A percentile compares a stretch with the other conserved stretches of the same genome.
phyloP scores from a whole-genome alignment of 202 grass and related monocot genomes.

The Miscanthus sacchariflorus region DNA sequence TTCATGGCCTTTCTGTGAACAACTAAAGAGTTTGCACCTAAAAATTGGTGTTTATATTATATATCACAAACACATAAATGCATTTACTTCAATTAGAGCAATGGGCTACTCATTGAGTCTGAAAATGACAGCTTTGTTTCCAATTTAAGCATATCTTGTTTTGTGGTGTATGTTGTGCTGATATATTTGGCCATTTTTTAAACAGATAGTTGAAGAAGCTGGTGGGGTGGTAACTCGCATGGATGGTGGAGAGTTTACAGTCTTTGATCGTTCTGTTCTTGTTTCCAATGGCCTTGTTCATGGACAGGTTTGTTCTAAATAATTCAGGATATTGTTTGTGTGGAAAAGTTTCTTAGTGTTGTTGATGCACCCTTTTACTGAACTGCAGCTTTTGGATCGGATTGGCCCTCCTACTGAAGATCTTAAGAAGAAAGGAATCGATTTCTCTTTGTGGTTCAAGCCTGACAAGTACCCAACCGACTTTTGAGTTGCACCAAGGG shows the following conservation, averaged over 20 bases:
- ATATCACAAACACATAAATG: neutral
- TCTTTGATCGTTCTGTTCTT: constrained; percentile 96
- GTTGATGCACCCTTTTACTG: constrained; percentile 35
- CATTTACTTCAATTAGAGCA: constrained; percentile 24
- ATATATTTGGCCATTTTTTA: constrained; percentile 22
- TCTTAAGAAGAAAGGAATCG: constrained; percentile 91
- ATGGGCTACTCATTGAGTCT: neutral
- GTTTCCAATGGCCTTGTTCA: constrained; percentile 86
- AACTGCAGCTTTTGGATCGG: constrained; percentile 83
- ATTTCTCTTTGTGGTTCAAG: constrained; percentile 97
- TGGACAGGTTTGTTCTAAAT: constrained; percentile 63
- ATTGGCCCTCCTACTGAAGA: constrained; percentile 89
- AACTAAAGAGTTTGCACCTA: constrained; percentile 9
- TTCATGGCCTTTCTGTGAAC: neutral
- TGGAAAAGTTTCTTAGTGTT: constrained; percentile 20
- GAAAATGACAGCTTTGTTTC: neutral
- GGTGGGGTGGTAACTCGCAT: constrained; percentile 85
- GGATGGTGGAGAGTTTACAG: constrained; percentile 91
- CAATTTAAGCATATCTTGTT: constrained; percentile 22
- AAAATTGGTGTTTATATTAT: constrained; percentile 33
- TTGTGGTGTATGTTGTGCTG: constrained; percentile 15
- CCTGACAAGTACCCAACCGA: constrained; percentile 78
- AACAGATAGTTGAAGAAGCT: constrained; percentile 96
- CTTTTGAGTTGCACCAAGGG: constrained; percentile 53
- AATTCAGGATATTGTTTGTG: constrained; percentile 1